Conservation (phyloP, 2,329 filamentous ascomycete genomes). For the Hypoxylon sp. region DNA sequence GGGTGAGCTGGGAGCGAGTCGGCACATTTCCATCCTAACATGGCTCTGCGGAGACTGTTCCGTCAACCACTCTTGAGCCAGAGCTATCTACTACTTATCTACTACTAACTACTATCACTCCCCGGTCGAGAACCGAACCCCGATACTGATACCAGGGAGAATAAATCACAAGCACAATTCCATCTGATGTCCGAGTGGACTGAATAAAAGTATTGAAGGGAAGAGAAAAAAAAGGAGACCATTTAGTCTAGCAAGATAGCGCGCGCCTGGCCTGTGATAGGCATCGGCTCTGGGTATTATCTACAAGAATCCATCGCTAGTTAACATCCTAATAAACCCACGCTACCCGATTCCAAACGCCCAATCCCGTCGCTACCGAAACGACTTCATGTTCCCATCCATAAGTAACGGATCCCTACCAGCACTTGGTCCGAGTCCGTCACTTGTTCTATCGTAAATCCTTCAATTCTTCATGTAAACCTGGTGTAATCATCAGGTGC, state of each 20-base stretch:
- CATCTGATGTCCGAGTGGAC: neutral
- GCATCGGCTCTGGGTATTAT: slow-evolving; percentile 39
- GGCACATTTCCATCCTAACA: slow-evolving; percentile 19
- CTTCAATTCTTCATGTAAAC: slow-evolving; percentile 22
- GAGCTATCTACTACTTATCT: too few relatives aligned
- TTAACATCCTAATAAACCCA: slow-evolving; percentile 21
- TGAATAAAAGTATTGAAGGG: too few relatives aligned
- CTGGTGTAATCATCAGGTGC: slow-evolving; percentile 14
- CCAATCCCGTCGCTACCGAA: slow-evolving; percentile 39
- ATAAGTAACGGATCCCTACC: slow-evolving; percentile 46
- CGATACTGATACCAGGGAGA: neutral
- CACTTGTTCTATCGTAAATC: slow-evolving; percentile 43
- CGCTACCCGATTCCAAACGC: slow-evolving; percentile 39
- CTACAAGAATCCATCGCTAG: slow-evolving; percentile 31
- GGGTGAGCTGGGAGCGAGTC: slow-evolving; percentile 18
- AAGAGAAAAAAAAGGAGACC: slow-evolving; percentile 4
- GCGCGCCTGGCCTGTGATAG: slow-evolving; percentile 23
- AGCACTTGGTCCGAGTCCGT: slow-evolving; percentile 50
- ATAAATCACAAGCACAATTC: neutral
- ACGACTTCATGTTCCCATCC: slow-evolving; percentile 41
- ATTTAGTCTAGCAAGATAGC: slow-evolving; percentile 25
- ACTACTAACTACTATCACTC: neutral
- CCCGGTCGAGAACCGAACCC: too few relatives aligned
- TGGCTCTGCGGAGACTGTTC: too few relatives aligned
- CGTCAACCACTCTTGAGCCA: too few relatives aligned